phyloP scores from a whole-genome alignment of 805 yeast genomes.

The Maudiozyma serrabonitensis region DNA sequence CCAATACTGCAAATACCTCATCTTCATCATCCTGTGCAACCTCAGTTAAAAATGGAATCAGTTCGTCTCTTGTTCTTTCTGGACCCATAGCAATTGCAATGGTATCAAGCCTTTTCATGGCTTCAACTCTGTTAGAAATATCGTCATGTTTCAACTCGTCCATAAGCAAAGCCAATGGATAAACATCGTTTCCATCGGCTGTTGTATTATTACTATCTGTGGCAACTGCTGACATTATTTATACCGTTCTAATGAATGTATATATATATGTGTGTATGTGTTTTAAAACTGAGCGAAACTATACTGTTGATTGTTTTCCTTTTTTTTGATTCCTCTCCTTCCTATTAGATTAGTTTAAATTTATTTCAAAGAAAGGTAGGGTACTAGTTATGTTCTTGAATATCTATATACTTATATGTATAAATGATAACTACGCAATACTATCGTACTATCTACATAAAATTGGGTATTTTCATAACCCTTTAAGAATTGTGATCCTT shows the following conservation, averaged over 20 bases:
- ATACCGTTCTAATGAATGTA: background rate
- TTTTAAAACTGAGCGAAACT: background rate
- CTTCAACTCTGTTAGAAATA: constrained; percentile 83
- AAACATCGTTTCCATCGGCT: constrained; percentile 39
- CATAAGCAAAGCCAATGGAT: constrained; percentile 91
- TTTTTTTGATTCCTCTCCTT: no score
- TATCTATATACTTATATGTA: no score
- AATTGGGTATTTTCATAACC: no score
- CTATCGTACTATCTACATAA: no score
- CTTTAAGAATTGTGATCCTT: background rate
- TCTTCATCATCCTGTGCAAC: constrained; percentile 96
- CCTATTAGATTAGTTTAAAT: no score
- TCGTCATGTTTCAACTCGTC: constrained; percentile 97
- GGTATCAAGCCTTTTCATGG: constrained; percentile 89
- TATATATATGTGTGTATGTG: background rate
- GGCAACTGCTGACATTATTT: background rate
- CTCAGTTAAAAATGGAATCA: constrained; percentile 76
- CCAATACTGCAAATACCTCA: constrained; percentile 89
- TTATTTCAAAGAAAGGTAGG: no score
- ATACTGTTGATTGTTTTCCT: no score
- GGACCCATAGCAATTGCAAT: constrained; percentile 93
- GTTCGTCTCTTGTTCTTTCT: constrained; percentile 80
- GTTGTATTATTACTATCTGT: constrained; percentile 2
- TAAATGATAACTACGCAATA: no score
- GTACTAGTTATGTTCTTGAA: no score